Conservation (phyloP, 306 rosid genomes). For the Quercus bicolor region DNA sequence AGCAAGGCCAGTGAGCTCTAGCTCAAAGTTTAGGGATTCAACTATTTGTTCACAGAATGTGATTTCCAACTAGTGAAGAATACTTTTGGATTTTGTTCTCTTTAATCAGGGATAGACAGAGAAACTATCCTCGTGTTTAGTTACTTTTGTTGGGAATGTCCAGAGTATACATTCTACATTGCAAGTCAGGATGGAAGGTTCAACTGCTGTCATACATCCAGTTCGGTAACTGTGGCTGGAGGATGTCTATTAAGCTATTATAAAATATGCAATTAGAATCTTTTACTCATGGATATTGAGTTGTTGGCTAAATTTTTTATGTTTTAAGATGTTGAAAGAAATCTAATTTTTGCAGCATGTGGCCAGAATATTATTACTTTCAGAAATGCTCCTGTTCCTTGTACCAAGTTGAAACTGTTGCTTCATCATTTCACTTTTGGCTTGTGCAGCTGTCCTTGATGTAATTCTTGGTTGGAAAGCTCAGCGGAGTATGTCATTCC, state of each 20-base stretch:
- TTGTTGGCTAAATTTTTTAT: neutral
- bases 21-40: neutral
- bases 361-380: neutral
- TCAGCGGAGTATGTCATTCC: slow-evolving; percentile 69
- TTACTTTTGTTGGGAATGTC: neutral
- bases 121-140: too few relatives aligned
- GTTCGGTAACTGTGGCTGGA: neutral
- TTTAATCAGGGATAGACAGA: too few relatives aligned
- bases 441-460: slow-evolving; percentile 81
- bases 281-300: neutral
- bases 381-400: neutral
- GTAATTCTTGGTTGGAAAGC: slow-evolving; percentile 95
- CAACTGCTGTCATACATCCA: neutral
- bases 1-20: neutral
- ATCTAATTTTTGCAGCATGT: neutral
- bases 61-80: neutral
- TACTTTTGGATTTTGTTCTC: neutral
- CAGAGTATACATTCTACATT: neutral
- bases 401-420: slow-evolving; percentile 10
- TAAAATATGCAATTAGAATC: neutral
- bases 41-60: neutral
- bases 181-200: neutral
- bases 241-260: neutral
- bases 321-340: neutral
- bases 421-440: slow-evolving; percentile 4